A percentile compares a stretch with the other conserved stretches of the same genome.
phyloP scores from a whole-genome alignment of 2,329 filamentous ascomycete genomes.

The Ploettnerulaceae sp. region DNA sequence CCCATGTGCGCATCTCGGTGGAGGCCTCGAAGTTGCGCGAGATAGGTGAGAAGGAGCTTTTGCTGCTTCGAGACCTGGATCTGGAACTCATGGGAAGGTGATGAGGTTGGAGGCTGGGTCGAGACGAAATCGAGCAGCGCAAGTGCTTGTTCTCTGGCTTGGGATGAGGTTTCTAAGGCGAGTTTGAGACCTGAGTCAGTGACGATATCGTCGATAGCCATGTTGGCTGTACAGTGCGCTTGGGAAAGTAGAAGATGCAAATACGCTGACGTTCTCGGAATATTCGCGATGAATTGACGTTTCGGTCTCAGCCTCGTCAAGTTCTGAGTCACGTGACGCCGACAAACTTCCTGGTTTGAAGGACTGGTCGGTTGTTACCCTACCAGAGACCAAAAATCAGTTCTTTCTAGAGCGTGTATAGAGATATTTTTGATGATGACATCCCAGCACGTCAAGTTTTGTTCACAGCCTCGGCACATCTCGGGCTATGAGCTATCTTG shows the following conservation, averaged over 20 bases:
- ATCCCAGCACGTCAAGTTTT: too few relatives aligned
- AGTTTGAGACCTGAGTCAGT: conserved; percentile 60
- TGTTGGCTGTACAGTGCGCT: conserved; percentile 27
- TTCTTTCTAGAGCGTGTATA: too few relatives aligned
- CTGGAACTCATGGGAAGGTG: conserved; percentile 45
- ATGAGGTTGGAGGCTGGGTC: conserved; percentile 41
- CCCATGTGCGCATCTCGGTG: conserved; percentile 78
- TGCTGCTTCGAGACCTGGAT: conserved; percentile 67
- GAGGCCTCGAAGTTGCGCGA: conserved; percentile 74
- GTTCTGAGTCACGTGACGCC: too few relatives aligned
- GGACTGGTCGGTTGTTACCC: too few relatives aligned
- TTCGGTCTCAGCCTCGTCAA: too few relatives aligned
- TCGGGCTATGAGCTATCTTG: too few relatives aligned
- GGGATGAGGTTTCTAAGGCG: conserved; percentile 67
- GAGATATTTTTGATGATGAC: too few relatives aligned
- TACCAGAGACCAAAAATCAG: too few relatives aligned
- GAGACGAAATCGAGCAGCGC: conserved; percentile 60
- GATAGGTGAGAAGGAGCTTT: conserved; percentile 72
- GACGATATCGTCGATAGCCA: conserved; percentile 55
- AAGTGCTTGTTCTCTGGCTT: conserved; percentile 68
- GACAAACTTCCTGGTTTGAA: too few relatives aligned
- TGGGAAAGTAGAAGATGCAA: neutral
- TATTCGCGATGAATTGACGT: too few relatives aligned
- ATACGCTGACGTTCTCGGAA: neutral
- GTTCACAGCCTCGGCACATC: too few relatives aligned